Percentiles rank a stretch among this genome's conserved stretches.
Conservation (phyloP, 352 stramenopile genomes). For the Detonula confervacea region DNA sequence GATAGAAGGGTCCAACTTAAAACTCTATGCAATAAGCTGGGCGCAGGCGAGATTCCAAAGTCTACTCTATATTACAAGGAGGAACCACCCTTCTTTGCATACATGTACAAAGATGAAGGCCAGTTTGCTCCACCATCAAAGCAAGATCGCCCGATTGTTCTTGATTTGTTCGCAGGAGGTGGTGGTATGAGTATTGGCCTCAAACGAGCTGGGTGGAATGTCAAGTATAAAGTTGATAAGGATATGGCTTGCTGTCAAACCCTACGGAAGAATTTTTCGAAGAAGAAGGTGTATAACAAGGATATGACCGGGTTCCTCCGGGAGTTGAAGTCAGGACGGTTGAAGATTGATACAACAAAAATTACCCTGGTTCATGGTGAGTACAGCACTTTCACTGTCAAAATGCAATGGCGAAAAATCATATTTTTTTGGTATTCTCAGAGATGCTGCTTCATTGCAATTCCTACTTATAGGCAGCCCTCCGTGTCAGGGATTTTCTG, state of each 20-base stretch:
- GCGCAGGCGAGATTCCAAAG: not conserved
- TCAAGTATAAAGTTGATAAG: constrained; percentile 52
- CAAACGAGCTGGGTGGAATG: constrained; percentile 34
- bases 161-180: constrained; percentile 60
- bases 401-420: too few relatives aligned
- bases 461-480: too few relatives aligned
- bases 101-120: constrained; percentile 1
- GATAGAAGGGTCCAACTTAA: constrained; percentile 31
- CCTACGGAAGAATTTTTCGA: constrained; percentile 47
- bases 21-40: constrained; percentile 18
- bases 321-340: not conserved
- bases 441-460: too few relatives aligned
- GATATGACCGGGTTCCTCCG: constrained; percentile 24
- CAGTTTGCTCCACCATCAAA: not conserved
- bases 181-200: constrained; percentile 56
- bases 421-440: too few relatives aligned
- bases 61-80: constrained; percentile 20
- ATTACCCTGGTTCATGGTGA: too few relatives aligned
- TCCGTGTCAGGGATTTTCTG: constrained; percentile 54
- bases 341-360: constrained; percentile 25
- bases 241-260: constrained; percentile 38
- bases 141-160: constrained; percentile 1
- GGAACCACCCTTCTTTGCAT: not conserved
- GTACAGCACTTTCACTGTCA: too few relatives aligned
- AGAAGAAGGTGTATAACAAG: constrained; percentile 20